Conservation (phyloP, 139 green algal species). For the Pleodorina starrii region DNA sequence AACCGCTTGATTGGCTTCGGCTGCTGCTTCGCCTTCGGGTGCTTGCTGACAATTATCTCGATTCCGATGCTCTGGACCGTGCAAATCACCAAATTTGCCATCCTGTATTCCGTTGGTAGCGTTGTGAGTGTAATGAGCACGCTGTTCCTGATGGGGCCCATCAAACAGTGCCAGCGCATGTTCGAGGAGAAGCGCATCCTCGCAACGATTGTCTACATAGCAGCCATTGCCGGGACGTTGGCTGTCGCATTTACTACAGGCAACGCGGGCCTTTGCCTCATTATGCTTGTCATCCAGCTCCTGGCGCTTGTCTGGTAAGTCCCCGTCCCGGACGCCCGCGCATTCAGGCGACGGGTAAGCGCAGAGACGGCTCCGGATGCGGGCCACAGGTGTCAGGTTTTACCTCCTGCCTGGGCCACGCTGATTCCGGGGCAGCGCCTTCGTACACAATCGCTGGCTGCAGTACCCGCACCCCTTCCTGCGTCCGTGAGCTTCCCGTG, state of each 20-base stretch:
- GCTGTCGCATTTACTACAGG: conserved; percentile 56
- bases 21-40: conserved; percentile 14
- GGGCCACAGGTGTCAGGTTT: background rate
- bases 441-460: background rate
- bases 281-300: conserved; percentile 60
- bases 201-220: conserved; percentile 53
- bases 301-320: conserved; percentile 53
- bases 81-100: conserved; percentile 41
- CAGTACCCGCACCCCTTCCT: background rate
- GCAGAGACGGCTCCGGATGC: background rate
- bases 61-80: conserved; percentile 46
- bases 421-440: background rate
- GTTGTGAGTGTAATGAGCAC: conserved; percentile 19
- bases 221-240: conserved; percentile 57
- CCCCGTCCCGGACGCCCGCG: background rate
- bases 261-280: conserved; percentile 51
- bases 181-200: conserved; percentile 59
- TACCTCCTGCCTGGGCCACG: background rate
- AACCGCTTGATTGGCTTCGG: conserved; percentile 31
- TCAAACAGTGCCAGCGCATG: conserved; percentile 61
- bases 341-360: background rate
- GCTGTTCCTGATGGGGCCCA: conserved; percentile 48
- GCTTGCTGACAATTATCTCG: conserved; percentile 1
- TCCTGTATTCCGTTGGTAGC: conserved; percentile 38
- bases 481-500: background rate